Evolutionary conservation across 2,329 filamentous ascomycete species (phyloP).

Genomic region (Exserohilum turcica): DNA sequence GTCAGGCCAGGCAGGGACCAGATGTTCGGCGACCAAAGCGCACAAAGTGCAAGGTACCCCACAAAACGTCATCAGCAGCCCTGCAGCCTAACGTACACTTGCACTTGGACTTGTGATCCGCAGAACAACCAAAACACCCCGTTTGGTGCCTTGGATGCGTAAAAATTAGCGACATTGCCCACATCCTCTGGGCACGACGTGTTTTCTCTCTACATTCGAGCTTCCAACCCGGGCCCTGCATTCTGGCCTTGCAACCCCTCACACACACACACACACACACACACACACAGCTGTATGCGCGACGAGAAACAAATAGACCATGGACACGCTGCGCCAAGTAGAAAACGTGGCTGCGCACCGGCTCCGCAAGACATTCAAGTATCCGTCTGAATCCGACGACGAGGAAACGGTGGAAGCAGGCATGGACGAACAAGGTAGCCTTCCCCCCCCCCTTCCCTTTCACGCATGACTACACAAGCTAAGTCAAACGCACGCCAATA

Average conservation of each 20-base stretch:
- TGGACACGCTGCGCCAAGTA: constrained; percentile 12
- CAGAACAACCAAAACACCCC: constrained; percentile 4
- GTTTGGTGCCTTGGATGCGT: constrained; percentile 9
- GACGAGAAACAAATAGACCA: too few relatives aligned
- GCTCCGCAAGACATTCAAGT: constrained; percentile 77
- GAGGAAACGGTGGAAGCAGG: constrained; percentile 63
- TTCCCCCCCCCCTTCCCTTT: not conserved
- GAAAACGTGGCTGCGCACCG: constrained; percentile 57
- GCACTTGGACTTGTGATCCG: too few relatives aligned
- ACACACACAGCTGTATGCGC: not conserved
- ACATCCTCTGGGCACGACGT: too few relatives aligned
- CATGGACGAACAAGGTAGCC: constrained; percentile 78
- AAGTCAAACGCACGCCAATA: constrained; percentile 11
- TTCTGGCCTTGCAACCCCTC: too few relatives aligned
- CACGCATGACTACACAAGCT: not conserved
- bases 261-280: too few relatives aligned
- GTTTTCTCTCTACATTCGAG: too few relatives aligned
- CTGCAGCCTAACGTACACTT: too few relatives aligned
- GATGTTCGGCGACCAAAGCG: not conserved
- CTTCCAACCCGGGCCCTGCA: too few relatives aligned
- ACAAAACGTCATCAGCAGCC: constrained; percentile 27
- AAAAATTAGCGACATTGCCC: too few relatives aligned
- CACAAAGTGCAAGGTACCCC: not conserved
- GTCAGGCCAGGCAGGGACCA: constrained; percentile 16
- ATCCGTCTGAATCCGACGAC: constrained; percentile 65